Conservation (phyloP, 2,329 filamentous ascomycete species). For the Exophiala sideris region DNA sequence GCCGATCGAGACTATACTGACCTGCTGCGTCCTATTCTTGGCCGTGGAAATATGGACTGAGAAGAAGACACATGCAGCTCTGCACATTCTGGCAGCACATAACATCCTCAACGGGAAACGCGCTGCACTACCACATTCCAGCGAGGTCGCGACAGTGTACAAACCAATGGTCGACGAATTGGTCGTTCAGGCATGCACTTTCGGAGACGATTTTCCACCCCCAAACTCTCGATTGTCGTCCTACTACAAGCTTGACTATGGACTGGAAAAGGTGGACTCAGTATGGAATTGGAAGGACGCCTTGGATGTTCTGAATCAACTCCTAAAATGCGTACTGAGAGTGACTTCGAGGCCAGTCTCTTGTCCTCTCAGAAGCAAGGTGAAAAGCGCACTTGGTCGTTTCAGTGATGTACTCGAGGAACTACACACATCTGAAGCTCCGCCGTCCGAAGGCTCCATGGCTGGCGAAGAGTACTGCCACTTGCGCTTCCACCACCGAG, state of each 20-base stretch:
- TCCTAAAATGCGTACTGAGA: conserved; percentile 7
- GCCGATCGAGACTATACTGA: conserved; percentile 5
- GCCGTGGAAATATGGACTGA: conserved; percentile 12
- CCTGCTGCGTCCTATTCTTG: conserved; percentile 12
- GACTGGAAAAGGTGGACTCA: neutral
- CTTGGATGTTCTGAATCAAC: conserved; percentile 3
- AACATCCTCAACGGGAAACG: conserved; percentile 8
- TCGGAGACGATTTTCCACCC: conserved; percentile 10
- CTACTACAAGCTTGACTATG: conserved; percentile 4
- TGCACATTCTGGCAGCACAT: conserved; percentile 11
- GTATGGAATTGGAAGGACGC: neutral
- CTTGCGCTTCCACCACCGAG: conserved; percentile 7
- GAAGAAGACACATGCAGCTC: conserved; percentile 1
- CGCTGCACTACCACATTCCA: neutral
- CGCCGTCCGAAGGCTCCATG: neutral
- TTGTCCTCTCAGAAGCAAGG: neutral
- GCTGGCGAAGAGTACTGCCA: conserved; percentile 1
- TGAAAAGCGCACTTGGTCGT: neutral
- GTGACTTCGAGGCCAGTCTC: neutral
- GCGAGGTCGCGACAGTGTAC: neutral
- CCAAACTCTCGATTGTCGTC: neutral
- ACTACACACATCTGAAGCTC: neutral
- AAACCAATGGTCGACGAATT: conserved; percentile 5
- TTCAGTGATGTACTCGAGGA: neutral
- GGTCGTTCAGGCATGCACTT: conserved; percentile 9